Percentiles rank a stretch among this genome's conserved stretches.
Conservation (phyloP, 2,329 filamentous ascomycete genomes). For the Aschersonia sp. region DNA sequence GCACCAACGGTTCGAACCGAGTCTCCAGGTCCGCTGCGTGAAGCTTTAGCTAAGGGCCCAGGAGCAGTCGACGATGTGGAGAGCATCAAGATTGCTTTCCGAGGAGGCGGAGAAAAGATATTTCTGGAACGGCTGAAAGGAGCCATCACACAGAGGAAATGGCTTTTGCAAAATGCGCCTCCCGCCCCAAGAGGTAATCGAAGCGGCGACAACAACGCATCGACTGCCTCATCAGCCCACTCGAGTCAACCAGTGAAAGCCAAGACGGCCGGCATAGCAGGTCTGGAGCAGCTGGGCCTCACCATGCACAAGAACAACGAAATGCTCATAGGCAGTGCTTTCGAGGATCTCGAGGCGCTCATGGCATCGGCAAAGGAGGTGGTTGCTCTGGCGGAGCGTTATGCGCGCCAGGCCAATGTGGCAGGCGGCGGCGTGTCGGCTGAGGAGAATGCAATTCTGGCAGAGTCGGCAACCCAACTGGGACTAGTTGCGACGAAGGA, state of each 20-base stretch:
- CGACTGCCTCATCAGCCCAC: constrained; percentile 11
- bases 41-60: constrained; percentile 11
- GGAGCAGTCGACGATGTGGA: constrained; percentile 45
- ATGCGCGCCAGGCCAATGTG: constrained; percentile 53
- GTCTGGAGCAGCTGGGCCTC: constrained; percentile 71
- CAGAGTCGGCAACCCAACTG: constrained; percentile 64
- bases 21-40: constrained; percentile 63
- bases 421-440: constrained; percentile 44
- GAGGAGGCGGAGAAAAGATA: constrained; percentile 73
- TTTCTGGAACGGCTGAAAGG: constrained; percentile 82
- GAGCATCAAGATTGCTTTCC: constrained; percentile 82
- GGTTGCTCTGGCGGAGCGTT: constrained; percentile 78
- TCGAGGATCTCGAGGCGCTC: constrained; percentile 88
- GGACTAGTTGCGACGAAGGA: constrained; percentile 91
- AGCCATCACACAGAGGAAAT: constrained; percentile 84
- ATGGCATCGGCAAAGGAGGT: constrained; percentile 98
- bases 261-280: constrained; percentile 77
- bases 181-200: constrained; percentile 57
- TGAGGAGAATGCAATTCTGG: constrained; percentile 61
- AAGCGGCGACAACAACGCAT: constrained; percentile 16
- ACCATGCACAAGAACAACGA: constrained; percentile 88
- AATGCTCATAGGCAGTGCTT: constrained; percentile 79
- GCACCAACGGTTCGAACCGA: constrained; percentile 40
- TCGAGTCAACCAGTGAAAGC: constrained; percentile 17
- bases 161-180: constrained; percentile 81